Percentiles rank a stretch among this genome's conserved stretches.
phyloP scores from a whole-genome alignment of 1,284 basidiomycete genomes.

The Ustilago lituana region DNA sequence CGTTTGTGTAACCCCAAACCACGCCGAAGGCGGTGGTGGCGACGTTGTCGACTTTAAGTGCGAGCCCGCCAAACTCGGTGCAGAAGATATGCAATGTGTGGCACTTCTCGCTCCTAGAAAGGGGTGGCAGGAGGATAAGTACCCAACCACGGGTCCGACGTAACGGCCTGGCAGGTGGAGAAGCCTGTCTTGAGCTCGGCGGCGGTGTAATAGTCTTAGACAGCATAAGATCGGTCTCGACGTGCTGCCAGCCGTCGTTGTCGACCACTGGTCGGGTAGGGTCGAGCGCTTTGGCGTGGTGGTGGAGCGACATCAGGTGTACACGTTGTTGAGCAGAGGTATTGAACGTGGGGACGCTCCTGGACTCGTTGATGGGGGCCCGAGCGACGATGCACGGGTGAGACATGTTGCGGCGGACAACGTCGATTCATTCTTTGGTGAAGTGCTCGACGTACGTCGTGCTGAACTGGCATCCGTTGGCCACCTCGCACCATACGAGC shows the following conservation, averaged over 20 bases:
- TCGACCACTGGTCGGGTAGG: slow-evolving; percentile 36
- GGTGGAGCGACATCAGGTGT: slow-evolving; percentile 38
- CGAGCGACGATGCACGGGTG: slow-evolving; percentile 54
- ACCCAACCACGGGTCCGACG: slow-evolving; percentile 19
- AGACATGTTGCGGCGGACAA: slow-evolving; percentile 38
- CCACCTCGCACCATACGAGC: slow-evolving; percentile 55
- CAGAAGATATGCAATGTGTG: slow-evolving; percentile 37
- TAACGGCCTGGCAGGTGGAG: slow-evolving; percentile 2
- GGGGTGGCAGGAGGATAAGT: slow-evolving; percentile 19
- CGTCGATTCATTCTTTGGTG: slow-evolving; percentile 49
- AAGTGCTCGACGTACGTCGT: slow-evolving; percentile 34
- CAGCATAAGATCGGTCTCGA: slow-evolving; percentile 36
- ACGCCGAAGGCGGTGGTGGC: slow-evolving; percentile 14
- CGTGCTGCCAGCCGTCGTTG: slow-evolving; percentile 57
- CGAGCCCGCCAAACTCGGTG: slow-evolving; percentile 50
- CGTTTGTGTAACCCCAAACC: slow-evolving; percentile 46
- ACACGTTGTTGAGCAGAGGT: slow-evolving; percentile 29
- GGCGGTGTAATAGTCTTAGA: slow-evolving; percentile 46
- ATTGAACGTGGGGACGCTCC: slow-evolving; percentile 39
- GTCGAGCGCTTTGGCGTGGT: slow-evolving; percentile 49
- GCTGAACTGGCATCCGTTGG: slow-evolving; percentile 51
- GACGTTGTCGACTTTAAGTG: slow-evolving; percentile 18
- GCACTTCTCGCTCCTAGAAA: slow-evolving; percentile 7
- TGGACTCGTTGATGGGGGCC: slow-evolving; percentile 52
- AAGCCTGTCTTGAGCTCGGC: slow-evolving; percentile 14